These are phyloP conservation scores for Entomophthora muscae DNA, from an alignment of 371 early-diverging fungal species.

Conservation along the genomic window DNA sequence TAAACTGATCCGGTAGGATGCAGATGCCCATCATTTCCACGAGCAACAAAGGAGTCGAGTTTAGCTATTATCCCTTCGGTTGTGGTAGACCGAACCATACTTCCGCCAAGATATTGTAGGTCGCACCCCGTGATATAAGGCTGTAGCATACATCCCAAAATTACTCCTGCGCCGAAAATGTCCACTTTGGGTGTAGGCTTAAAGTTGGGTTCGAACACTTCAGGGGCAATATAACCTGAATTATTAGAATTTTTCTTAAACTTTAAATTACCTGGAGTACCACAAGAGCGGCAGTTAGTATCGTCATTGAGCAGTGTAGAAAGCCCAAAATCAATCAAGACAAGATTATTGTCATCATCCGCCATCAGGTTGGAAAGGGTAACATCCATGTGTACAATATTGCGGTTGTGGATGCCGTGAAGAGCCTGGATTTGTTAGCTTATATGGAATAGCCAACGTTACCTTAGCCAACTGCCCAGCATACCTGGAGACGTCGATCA, in stretches of 20 bases:
- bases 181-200: slow-evolving; percentile 2
- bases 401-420: slow-evolving; percentile 12
- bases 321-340: slow-evolving; percentile 51
- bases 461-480: slow-evolving; percentile 3
- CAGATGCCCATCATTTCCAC: not conserved
- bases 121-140: slow-evolving; percentile 3
- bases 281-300: not conserved
- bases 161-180: slow-evolving; percentile 7
- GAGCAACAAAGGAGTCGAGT: not conserved
- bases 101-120: slow-evolving; percentile 8
- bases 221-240: slow-evolving; percentile 7
- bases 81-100: slow-evolving; percentile 1
- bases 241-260: not conserved
- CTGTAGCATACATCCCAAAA: slow-evolving; percentile 5
- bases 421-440: slow-evolving; percentile 1
- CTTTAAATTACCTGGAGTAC: not conserved
- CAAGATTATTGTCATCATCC: slow-evolving; percentile 28
- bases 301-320: slow-evolving; percentile 12
- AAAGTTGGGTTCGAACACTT: not conserved
- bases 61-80: not conserved
- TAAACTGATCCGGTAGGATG: not conserved
- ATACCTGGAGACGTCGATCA: slow-evolving; percentile 14
- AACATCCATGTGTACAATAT: slow-evolving; percentile 42
- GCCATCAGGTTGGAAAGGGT: slow-evolving; percentile 41
- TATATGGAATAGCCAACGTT: not conserved